These are phyloP conservation scores for Gossypium bickii DNA, from an alignment of 345 rosid species.

Conservation along the genomic window DNA sequence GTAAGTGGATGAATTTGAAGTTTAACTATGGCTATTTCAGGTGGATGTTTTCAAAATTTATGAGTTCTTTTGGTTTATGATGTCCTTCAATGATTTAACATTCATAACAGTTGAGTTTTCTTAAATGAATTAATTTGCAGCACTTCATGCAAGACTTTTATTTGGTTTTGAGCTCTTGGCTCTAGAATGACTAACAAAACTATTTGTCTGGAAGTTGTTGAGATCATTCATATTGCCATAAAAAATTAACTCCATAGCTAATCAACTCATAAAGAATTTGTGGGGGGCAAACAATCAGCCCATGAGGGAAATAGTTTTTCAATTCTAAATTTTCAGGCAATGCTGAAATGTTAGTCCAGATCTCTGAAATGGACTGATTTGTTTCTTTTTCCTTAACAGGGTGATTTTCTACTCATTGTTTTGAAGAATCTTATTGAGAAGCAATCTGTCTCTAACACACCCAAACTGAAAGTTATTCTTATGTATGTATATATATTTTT, in stretches of 20 bases:
- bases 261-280: neutral
- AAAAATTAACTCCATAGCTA: neutral
- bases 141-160: neutral
- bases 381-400: conserved; percentile 39
- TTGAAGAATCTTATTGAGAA: conserved; percentile 85
- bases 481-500: conserved; percentile 47
- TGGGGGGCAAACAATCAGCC: neutral
- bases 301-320: neutral
- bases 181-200: neutral
- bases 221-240: neutral
- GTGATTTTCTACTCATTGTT: conserved; percentile 89
- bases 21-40: neutral
- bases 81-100: neutral
- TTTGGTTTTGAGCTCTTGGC: neutral
- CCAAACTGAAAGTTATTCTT: conserved; percentile 75
- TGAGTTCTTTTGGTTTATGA: neutral
- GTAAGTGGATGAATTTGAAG: conserved; percentile 42
- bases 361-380: neutral
- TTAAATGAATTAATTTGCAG: neutral
- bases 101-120: neutral
- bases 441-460: conserved; percentile 46
- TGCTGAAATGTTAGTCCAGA: neutral
- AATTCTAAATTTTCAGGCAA: neutral
- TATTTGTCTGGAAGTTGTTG: neutral
- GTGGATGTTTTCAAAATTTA: neutral